Evolutionary conservation across 1,284 basidiomycete species (phyloP), one percentile per base, ranked within the genome.

Genomic region (Fomitopsis betulina): DNA sequence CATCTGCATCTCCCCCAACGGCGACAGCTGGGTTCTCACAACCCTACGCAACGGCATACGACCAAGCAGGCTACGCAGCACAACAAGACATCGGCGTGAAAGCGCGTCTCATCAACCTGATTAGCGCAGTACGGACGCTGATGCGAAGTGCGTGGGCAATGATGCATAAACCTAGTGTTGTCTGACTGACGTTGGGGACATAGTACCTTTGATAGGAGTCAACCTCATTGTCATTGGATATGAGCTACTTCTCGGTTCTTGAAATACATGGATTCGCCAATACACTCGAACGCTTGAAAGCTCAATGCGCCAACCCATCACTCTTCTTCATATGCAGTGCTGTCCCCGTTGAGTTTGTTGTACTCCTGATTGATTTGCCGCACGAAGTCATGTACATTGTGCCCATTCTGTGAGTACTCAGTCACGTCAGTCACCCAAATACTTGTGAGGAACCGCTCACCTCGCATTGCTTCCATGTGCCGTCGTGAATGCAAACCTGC

Each of bases 61-160:
- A 91, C 65, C 86, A 87, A 66, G 73, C 76, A 55, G 80, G 80
- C 33, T 85, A 82, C 60, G 79, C 80, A 23, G 77, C 71, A 63
- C 82, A 75, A 65, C 75, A 69, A 69, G 92, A 93, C 32, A 75
- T 83, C 59, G 82, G 89, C 40, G 78, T 98, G 63, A 98, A 98
- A 76, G 85, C 84, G 57, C 86, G 93, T 68, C 73, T 97, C 53
- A 87, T 98, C 70, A 93, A 94, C 73, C 82, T 98, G 65, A 98
- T 98, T 63, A 84, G 89, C 64, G 96, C 96, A 30, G 94, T 98
- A 58, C 80, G 96, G 73, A 98, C 94, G 56, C 79, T 98, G 62
- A 91, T 98, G 89, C 85, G 96, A 73, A 94, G 96, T 98, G 72
- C 74, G 86, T 80, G 25, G 53, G n/a, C 50, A 52, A 12, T 13